Percentiles rank a stretch among this genome's conserved stretches.
Conservation (phyloP, 495 filamentous ascomycete genomes). For the Sordaria brevicollis region DNA sequence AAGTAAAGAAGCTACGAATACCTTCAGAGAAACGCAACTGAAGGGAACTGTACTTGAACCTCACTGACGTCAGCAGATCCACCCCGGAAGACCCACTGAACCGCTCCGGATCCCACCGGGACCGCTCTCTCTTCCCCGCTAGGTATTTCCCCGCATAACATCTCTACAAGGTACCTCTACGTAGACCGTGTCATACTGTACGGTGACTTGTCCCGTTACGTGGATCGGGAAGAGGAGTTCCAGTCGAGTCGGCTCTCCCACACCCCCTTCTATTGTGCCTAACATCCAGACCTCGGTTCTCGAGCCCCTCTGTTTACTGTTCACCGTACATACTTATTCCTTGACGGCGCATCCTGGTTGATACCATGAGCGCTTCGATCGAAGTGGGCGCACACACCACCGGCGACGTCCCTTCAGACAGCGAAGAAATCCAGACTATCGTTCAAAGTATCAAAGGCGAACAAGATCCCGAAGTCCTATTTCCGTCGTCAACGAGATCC, state of each 20-base stretch:
- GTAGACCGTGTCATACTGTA: neutral
- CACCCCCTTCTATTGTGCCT: neutral
- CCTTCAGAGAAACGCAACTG: too few species aligned
- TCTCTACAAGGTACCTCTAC: neutral
- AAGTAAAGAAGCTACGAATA: too few species aligned
- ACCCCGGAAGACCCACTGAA: neutral
- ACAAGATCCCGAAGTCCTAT: neutral
- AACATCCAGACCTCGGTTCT: neutral
- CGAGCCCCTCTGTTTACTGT: neutral
- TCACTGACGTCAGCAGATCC: neutral
- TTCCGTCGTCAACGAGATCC: neutral
- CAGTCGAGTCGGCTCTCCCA: neutral
- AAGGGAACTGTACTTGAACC: neutral
- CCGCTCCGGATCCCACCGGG: neutral
- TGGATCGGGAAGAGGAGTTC: neutral
- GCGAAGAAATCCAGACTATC: constrained; percentile 1
- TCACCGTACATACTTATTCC: neutral
- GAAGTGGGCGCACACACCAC: constrained; percentile 1
- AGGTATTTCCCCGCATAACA: neutral
- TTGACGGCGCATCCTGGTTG: neutral
- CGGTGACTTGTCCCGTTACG: neutral
- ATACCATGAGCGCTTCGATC: constrained; percentile 5
- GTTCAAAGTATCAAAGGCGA: neutral
- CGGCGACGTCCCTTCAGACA: neutral
- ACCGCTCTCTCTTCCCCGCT: neutral